phyloP scores from a whole-genome alignment of 495 filamentous ascomycete species.

The Trypethelium eluteriae region DNA sequence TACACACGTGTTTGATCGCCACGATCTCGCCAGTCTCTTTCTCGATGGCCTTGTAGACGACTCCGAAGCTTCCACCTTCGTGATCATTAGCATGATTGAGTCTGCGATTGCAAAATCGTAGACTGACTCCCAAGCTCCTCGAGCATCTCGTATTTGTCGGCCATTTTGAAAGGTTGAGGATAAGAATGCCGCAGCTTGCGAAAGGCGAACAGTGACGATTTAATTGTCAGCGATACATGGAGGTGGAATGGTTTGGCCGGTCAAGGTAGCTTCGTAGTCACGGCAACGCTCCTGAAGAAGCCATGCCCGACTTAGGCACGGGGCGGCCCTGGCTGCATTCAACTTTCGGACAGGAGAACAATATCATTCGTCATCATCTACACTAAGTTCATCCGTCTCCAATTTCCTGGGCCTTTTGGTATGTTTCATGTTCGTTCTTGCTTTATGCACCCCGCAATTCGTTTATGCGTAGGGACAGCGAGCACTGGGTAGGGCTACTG shows the following conservation, averaged over 20 bases:
- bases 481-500: too few relatives aligned
- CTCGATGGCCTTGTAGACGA: conserved; percentile 46
- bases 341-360: neutral
- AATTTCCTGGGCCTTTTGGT: neutral
- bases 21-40: conserved; percentile 76
- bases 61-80: conserved; percentile 27
- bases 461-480: neutral
- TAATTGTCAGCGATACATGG: neutral
- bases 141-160: conserved; percentile 75
- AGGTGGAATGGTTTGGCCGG: neutral
- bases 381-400: neutral
- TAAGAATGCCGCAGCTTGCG: conserved; percentile 4
- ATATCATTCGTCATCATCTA: neutral
- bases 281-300: conserved; percentile 11
- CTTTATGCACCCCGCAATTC: conserved; percentile 1
- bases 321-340: neutral
- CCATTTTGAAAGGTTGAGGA: conserved; percentile 43
- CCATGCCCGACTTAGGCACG: neutral
- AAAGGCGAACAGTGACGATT: neutral
- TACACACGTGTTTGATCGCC: conserved; percentile 66
- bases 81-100: neutral
- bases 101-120: neutral
- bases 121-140: conserved; percentile 89
- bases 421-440: neutral
- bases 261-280: neutral